Conservation (phyloP, 495 filamentous ascomycete species). For the Oleoguttula mirabilis region DNA sequence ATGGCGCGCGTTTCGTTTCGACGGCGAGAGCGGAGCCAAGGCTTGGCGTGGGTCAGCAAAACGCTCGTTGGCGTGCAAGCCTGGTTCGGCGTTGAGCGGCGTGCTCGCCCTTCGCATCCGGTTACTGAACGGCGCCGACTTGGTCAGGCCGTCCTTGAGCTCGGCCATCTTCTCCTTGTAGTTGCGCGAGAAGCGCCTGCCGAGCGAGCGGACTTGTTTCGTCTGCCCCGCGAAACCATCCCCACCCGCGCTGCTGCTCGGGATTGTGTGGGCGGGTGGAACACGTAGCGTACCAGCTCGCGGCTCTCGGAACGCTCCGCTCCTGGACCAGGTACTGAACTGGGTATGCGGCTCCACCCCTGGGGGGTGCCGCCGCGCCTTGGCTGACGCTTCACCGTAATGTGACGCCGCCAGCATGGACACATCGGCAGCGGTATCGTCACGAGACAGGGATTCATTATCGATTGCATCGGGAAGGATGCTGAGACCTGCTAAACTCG, state of each 20-base stretch:
- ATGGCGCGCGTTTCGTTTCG: constrained; percentile 10
- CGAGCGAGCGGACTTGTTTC: constrained; percentile 4
- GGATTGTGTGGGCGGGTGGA: too few species aligned
- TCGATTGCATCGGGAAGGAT: background rate
- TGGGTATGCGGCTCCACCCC: too few species aligned
- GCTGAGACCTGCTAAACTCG: background rate
- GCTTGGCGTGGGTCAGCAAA: background rate
- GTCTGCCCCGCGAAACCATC: too few species aligned
- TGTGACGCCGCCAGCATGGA: constrained; percentile 6
- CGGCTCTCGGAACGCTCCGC: too few species aligned
- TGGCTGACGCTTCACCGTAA: too few species aligned
- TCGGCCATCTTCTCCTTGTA: constrained; percentile 7
- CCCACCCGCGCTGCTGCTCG: too few species aligned
- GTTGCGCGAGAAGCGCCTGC: constrained; percentile 10
- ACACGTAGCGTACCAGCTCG: too few species aligned
- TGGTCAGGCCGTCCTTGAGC: constrained; percentile 4
- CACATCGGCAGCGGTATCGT: constrained; percentile 9
- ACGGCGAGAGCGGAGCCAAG: constrained; percentile 12
- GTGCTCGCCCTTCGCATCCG: constrained; percentile 16
- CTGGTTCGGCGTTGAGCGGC: constrained; percentile 2
- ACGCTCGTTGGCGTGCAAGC: background rate
- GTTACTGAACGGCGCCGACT: background rate
- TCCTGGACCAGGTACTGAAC: too few species aligned
- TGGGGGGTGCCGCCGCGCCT: too few species aligned
- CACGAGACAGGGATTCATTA: constrained; percentile 4